Evolutionary conservation across 2,329 filamentous ascomycete species (phyloP), one percentile per base, ranked within the genome.

Genomic region (Claviceps africana): DNA sequence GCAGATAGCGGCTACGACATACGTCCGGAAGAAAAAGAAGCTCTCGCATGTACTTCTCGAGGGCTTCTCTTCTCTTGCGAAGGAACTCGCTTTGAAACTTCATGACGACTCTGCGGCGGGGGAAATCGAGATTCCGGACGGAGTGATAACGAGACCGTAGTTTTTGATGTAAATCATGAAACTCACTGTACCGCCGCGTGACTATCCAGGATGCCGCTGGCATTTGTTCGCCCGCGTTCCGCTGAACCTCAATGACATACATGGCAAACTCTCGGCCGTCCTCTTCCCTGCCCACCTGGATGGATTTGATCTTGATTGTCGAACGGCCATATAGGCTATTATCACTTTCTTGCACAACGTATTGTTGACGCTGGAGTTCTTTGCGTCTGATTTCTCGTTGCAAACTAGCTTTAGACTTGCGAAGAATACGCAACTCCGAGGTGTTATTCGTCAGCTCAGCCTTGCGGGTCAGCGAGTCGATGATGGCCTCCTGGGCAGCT

Each of bases 391-490:
- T 89, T 66, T 98, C 93, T 58, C 93, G 79, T 62, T 95, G 86
- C 53, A 98, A 72, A 66, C 93, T 98, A 33, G 89, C 84, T 66
- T 93, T 95, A 1, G 89, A 96, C 66, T 98, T 98, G 51, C 85
- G 82, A 49, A 98, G 68, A 56, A 98, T 97, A 35, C 93, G 80
- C 50, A 98, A 67, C 66, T 98, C 93, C 1, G 91, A 88, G 15
- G 85, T 89, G 63, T 98, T 98, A 65, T 98, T 98, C 1, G 93
- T 98, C 50, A 98, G 72, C 65, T 98, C 93, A 0, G 94, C 93
- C 68, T 98, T 98, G 53, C 86, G 82, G 2, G 88, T 93, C 53
- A 98, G 71, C 1, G 91, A 94, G 60, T 96, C 88, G 19, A 98
- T 82, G 19, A 98, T 87, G 1, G 86, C 85, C 59, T 96, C 88